Evolutionary conservation across 208 protist species (phyloP).

Genomic region (Zelonia costaricensis): DNA sequence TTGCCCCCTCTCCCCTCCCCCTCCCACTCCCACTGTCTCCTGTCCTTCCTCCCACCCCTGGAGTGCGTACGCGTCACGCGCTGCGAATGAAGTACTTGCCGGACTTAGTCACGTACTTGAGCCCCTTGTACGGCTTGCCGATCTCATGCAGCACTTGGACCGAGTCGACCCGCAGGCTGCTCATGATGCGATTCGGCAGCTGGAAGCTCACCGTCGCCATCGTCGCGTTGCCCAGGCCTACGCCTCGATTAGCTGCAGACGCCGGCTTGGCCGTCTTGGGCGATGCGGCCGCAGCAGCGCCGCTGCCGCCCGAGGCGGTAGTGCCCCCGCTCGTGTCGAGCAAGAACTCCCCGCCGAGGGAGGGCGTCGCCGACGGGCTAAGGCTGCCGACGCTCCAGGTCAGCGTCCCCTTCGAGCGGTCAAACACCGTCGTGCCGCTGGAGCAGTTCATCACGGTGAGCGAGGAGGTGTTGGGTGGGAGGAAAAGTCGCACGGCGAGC

Average conservation of each 20-base stretch:
- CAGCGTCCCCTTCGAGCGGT: slow-evolving; percentile 54
- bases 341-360: slow-evolving; percentile 74
- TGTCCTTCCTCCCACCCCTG: neutral
- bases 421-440: slow-evolving; percentile 74
- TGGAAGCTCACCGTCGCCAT: slow-evolving; percentile 67
- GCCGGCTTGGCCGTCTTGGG: neutral
- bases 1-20: too few species aligned
- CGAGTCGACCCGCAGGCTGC: slow-evolving; percentile 73
- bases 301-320: neutral
- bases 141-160: slow-evolving; percentile 83
- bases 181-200: slow-evolving; percentile 73
- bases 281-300: neutral
- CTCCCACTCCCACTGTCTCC: too few species aligned
- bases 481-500: slow-evolving; percentile 66
- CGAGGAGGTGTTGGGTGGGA: slow-evolving; percentile 56
- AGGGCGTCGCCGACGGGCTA: slow-evolving; percentile 44
- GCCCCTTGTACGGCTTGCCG: slow-evolving; percentile 86
- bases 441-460: slow-evolving; percentile 70
- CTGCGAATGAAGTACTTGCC: slow-evolving; percentile 83
- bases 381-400: slow-evolving; percentile 85
- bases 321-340: slow-evolving; percentile 21
- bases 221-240: slow-evolving; percentile 26
- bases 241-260: neutral
- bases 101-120: slow-evolving; percentile 81
- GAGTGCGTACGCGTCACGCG: slow-evolving; percentile 29